Evolutionary conservation across 371 early-diverging fungal genomes (phyloP), one percentile per base, ranked within the genome.

Genomic region (Haplosporangium sp.): DNA sequence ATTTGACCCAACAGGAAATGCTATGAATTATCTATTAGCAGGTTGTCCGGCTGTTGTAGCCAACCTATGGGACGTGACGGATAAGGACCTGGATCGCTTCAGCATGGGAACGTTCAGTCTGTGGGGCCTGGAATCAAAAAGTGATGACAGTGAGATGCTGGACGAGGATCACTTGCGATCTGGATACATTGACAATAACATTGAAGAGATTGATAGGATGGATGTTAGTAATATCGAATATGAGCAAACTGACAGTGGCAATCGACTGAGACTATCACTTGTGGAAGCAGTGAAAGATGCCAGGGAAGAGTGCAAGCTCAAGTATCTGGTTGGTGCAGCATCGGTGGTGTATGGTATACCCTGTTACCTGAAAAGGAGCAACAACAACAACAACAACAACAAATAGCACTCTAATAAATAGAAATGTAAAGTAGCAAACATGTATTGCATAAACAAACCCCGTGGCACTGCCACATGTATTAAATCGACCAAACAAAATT

Each of bases 1-100:
- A 61, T 98, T 93, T 72, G 97, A 97, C 71, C 93, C 96, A 1
- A 82, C 87, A 37, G 97, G 98, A 2, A 90, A 92, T 37, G 89
- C 92, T 0, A 69, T 94, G 52, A 89, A 95, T 76, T 97, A 94
- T 74, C 63, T 96, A 45, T 69, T 96, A n/a, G 94, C 88, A 63
- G 94, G 95, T 20, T 93, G 96, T 69, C 95, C 94, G 5, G 88
- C 96, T 2, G 85, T 99, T 0, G 92, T 99, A 0, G 99, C 96
- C 20, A 98, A 97, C 73, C 87, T 99, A 17, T 99, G 99, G 99
- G 99, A 99, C 86, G 98, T 99, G 8, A 99, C 99, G 1, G 99
- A 99, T 85, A 89, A 92, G 77, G 99, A 99, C 82, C 92, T 99
- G 53, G 99, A 99, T 78, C 85, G 91, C n/a, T 92, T 96, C 67